These are phyloP conservation scores for Collybiopsis confluens DNA, from an alignment of 768 basidiomycete species.

Conservation along the genomic window DNA sequence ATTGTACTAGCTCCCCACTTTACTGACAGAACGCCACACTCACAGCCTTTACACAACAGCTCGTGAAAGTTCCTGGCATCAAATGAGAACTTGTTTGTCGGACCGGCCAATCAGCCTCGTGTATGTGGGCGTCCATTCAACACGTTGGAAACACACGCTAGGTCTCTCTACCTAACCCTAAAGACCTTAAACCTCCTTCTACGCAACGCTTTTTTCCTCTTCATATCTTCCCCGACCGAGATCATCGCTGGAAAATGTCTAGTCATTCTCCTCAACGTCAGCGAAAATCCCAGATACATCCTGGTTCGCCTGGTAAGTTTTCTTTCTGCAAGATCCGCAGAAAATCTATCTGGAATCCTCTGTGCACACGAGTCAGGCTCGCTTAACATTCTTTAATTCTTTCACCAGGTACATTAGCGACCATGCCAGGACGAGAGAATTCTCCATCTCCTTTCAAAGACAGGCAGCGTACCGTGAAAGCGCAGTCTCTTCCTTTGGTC, in stretches of 20 bases:
- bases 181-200: slow-evolving; percentile 25
- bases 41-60: slow-evolving; percentile 34
- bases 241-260: slow-evolving; percentile 38
- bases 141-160: slow-evolving; percentile 70
- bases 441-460: slow-evolving; percentile 47
- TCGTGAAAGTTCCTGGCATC: slow-evolving; percentile 16
- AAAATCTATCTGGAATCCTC: slow-evolving; percentile 13
- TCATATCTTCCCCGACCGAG: slow-evolving; percentile 13
- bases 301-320: slow-evolving; percentile 44
- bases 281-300: slow-evolving; percentile 48
- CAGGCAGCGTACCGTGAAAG: slow-evolving; percentile 51
- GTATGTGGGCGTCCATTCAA: slow-evolving; percentile 40
- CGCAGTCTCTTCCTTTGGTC: slow-evolving; percentile 60
- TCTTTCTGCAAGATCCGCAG: slow-evolving; percentile 17
- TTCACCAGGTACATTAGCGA: slow-evolving; percentile 35
- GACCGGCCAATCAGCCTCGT: slow-evolving; percentile 57
- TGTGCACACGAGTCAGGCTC: not conserved
- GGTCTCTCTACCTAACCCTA: slow-evolving; percentile 24
- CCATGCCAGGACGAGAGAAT: slow-evolving; percentile 38
- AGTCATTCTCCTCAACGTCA: slow-evolving; percentile 56
- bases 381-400: not conserved
- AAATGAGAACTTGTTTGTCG: too few species aligned
- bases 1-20: too few species aligned
- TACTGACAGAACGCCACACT: too few species aligned
- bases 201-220: slow-evolving; percentile 20